A percentile compares a stretch with the other conserved stretches of the same genome.
Conservation (phyloP, 2,329 filamentous ascomycete genomes). For the Fusarium sp. region DNA sequence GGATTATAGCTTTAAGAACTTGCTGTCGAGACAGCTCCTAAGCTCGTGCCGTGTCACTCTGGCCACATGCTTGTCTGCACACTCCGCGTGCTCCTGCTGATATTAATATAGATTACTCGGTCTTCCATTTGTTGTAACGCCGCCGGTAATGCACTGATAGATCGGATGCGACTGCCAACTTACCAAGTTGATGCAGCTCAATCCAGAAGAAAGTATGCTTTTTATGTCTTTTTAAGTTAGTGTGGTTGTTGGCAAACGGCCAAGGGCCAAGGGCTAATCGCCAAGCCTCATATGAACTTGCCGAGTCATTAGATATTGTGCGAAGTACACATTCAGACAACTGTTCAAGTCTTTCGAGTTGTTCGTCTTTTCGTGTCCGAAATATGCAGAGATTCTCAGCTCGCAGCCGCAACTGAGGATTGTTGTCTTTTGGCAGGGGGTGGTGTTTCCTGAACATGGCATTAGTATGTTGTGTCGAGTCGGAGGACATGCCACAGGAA, state of each 20-base stretch:
- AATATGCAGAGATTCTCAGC: constrained; percentile 45
- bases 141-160: constrained; percentile 25
- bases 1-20: constrained; percentile 6
- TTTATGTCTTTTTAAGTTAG: constrained; percentile 32
- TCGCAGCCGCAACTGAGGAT: constrained; percentile 55
- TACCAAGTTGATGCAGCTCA: constrained; percentile 33
- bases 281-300: constrained; percentile 32
- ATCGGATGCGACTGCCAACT: constrained; percentile 28
- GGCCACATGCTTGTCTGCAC: constrained; percentile 9
- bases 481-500: constrained; percentile 5
- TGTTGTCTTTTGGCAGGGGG: constrained; percentile 57
- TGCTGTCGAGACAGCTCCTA: constrained; percentile 1
- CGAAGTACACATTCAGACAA: constrained; percentile 10
- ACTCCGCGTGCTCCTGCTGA: constrained; percentile 25
- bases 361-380: constrained; percentile 10
- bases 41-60: constrained; percentile 6
- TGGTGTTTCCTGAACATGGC: constrained; percentile 49
- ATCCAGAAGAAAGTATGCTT: constrained; percentile 16
- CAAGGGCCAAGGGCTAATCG: constrained; percentile 13
- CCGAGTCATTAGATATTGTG: constrained; percentile 18
- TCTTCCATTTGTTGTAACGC: constrained; percentile 29
- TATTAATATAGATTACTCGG: constrained; percentile 43
- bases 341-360: constrained; percentile 17
- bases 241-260: constrained; percentile 22
- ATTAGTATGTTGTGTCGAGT: constrained; percentile 44